Evolutionary conservation across 352 stramenopile species (phyloP), one percentile per base, ranked within the genome.

Genomic region (Pythium dissotocum): DNA sequence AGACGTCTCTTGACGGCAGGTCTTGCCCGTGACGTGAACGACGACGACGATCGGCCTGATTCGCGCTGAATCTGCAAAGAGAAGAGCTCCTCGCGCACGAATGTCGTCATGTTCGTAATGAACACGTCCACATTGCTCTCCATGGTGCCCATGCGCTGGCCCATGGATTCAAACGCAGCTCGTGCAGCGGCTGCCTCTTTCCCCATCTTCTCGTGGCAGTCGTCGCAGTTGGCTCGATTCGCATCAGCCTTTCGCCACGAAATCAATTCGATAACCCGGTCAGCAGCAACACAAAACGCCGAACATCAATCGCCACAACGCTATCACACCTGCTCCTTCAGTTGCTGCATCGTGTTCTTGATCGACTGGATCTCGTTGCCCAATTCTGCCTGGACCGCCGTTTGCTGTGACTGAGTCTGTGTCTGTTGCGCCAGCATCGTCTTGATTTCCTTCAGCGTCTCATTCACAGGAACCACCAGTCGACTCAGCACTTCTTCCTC

Each of bases 91-190:
- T 70, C 44, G 7, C 69, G 61, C 13, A 78, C 66, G 21, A 81
- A 74, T 21, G 48, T 51, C 13, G 57, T 70, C 53, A 81, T 72
- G 36, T 72, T 70, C 14, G 54, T 21, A 16, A 71, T 63, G 32
- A 81, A 71, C 9, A 58, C 49, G 6, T 72, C 42, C n/a, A 81
- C 63, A 14, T 69, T 72, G 10, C 52, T 66, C 36, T 81, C 75
- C 61, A 81, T 71, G 40, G 55, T 40, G 6, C 44, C 54, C 42
- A 81, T 68, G 21, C 63, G 65, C 14, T 46, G 58, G 4, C 71
- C 51, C 26, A 81, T 74, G 8, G 26, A 40, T 35, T 73, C 65
- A n/a, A 77, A 65, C 16, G 60, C 65, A 8, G 49, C 52, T 1
- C 52, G 51, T 6, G 66, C 58, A 13, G 69, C 40, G 10, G 28